Conservation (phyloP, 306 rosid species). For the Cicer chorassanicum region DNA sequence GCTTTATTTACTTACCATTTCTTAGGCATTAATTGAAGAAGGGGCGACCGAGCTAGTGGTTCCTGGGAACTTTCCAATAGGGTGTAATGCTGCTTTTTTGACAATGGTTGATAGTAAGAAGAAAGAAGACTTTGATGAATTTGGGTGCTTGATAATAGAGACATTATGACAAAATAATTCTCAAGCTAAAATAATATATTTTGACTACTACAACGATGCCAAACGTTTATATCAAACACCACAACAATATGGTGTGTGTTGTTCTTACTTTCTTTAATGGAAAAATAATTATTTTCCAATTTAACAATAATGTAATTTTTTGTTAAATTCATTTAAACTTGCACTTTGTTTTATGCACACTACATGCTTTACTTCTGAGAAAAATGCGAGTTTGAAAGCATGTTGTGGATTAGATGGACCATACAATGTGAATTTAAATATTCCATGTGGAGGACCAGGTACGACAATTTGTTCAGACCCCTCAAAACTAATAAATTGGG, state of each 20-base stretch:
- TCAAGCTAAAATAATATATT: constrained; percentile 46
- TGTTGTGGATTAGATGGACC: background rate
- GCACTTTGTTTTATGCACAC: background rate
- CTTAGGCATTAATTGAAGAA: too few relatives aligned
- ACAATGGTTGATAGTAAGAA: too few relatives aligned
- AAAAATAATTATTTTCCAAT: too few relatives aligned
- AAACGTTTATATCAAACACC: constrained; percentile 48
- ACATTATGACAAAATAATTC: background rate
- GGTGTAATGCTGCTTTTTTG: too few relatives aligned
- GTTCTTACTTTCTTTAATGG: background rate
- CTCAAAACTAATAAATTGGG: background rate
- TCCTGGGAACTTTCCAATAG: too few relatives aligned
- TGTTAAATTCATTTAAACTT: background rate
- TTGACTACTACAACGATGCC: constrained; percentile 52
- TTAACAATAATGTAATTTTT: too few relatives aligned
- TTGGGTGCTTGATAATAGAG: too few relatives aligned
- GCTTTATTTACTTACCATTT: too few relatives aligned
- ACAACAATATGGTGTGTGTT: background rate
- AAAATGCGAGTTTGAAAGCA: background rate
- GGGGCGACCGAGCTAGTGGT: too few relatives aligned
- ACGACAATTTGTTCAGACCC: background rate
- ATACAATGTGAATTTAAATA: background rate
- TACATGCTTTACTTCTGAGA: background rate
- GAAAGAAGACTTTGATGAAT: too few relatives aligned
- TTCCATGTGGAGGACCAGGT: background rate